Conservation (phyloP, 352 stramenopile genomes). For the Albugo candida region DNA sequence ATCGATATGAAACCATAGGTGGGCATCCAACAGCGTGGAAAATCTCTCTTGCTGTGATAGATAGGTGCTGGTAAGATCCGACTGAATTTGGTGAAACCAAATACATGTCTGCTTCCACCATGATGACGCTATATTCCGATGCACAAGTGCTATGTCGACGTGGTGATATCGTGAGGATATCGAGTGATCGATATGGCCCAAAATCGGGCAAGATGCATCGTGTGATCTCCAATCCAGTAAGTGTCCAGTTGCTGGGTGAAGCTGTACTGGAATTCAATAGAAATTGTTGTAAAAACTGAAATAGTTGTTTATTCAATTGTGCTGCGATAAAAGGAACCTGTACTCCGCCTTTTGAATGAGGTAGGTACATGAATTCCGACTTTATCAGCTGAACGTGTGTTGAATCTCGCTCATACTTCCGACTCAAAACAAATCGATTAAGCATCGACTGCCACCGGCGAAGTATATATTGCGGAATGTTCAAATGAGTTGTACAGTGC, state of each 20-base stretch:
- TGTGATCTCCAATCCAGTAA: background rate
- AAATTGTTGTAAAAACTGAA: slow-evolving; percentile 5
- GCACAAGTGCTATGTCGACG: slow-evolving; percentile 2
- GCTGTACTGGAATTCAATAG: background rate
- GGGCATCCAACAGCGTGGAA: background rate
- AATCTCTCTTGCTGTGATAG: too few relatives aligned
- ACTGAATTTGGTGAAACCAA: too few relatives aligned
- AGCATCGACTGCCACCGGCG: slow-evolving; percentile 3
- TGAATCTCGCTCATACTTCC: slow-evolving; percentile 4
- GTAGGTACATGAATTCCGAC: slow-evolving; percentile 4
- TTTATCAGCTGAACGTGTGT: slow-evolving; percentile 4
- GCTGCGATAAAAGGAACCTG: slow-evolving; percentile 1
- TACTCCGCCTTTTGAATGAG: slow-evolving; percentile 2
- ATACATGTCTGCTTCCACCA: too few relatives aligned
- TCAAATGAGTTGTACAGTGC: slow-evolving; percentile 3
- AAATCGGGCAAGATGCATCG: background rate
- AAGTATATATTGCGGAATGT: background rate
- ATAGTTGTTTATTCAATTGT: slow-evolving; percentile 2
- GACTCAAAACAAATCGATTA: slow-evolving; percentile 7
- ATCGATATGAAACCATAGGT: slow-evolving; percentile 7
- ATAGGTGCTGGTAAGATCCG: too few relatives aligned
- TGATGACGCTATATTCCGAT: background rate
- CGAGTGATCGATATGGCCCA: background rate
- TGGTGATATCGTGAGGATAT: slow-evolving; percentile 6
- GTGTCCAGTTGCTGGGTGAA: slow-evolving; percentile 1